These are phyloP conservation scores for Arthroderma uncinatum DNA, from an alignment of 2,329 filamentous ascomycete genomes.

Conservation along the genomic window DNA sequence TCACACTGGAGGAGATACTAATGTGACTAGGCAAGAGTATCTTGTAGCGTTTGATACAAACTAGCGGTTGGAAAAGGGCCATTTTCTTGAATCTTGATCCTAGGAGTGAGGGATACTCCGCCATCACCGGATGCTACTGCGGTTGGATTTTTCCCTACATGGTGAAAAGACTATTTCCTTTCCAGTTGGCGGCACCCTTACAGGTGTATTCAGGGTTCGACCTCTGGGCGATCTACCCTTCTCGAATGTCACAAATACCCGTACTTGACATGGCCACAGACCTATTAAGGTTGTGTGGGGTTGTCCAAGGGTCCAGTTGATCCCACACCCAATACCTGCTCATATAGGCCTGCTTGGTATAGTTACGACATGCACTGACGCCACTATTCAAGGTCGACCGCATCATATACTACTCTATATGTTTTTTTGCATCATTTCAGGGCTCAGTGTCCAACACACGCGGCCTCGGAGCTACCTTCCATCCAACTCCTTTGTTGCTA, in stretches of 20 bases:
- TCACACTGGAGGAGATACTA: not conserved
- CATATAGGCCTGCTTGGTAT: not conserved
- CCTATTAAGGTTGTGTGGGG: constrained; percentile 1
- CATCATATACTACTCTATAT: not conserved
- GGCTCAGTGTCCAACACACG: constrained; percentile 1
- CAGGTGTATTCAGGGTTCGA: not conserved
- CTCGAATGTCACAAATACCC: constrained; percentile 4
- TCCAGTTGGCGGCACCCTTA: not conserved
- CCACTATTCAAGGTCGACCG: constrained; percentile 1
- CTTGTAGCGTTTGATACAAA: not conserved
- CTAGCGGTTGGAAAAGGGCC: not conserved
- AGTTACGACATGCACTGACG: constrained; percentile 1
- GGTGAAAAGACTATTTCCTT: not conserved
- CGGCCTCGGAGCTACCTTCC: not conserved
- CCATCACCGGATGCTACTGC: not conserved
- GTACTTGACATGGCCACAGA: constrained; percentile 1
- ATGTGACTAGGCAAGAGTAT: constrained; percentile 3
- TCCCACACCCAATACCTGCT: not conserved
- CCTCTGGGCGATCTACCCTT: constrained; percentile 5
- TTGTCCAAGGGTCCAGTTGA: constrained; percentile 5
- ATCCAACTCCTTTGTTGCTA: constrained; percentile 2
- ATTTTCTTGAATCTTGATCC: not conserved
- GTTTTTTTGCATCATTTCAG: not conserved
- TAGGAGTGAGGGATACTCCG: not conserved
- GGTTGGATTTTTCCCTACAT: not conserved